Conservation (phyloP, 2,329 filamentous ascomycete genomes). For the Xylaria sp. region DNA sequence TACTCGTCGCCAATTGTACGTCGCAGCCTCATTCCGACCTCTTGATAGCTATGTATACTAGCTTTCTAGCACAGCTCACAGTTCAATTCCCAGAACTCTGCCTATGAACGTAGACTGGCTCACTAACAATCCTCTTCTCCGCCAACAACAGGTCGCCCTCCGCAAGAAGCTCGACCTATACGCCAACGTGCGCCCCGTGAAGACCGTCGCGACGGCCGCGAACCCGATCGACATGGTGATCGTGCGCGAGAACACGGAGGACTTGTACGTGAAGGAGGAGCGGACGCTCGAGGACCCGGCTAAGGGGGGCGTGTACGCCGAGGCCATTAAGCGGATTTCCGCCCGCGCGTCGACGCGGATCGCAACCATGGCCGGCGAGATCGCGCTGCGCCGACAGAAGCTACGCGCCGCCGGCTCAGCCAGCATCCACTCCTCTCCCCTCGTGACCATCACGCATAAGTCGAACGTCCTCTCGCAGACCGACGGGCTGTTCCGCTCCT, state of each 20-base stretch:
- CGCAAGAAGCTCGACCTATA: slow-evolving; percentile 96
- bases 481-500: slow-evolving; percentile 92
- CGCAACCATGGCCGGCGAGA: slow-evolving; percentile 92
- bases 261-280: slow-evolving; percentile 98
- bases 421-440: slow-evolving; percentile 73
- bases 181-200: slow-evolving; percentile 97
- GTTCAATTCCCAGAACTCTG: neutral
- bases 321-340: slow-evolving; percentile 97
- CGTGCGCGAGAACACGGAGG: slow-evolving; percentile 98
- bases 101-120: neutral
- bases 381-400: slow-evolving; percentile 86
- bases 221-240: slow-evolving; percentile 95
- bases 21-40: neutral
- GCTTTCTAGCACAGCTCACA: no score
- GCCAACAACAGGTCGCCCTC: slow-evolving; percentile 70
- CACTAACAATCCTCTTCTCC: slow-evolving; percentile 3
- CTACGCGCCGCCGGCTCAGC: slow-evolving; percentile 69
- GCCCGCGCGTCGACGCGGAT: slow-evolving; percentile 87
- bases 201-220: slow-evolving; percentile 74
- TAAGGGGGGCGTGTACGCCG: slow-evolving; percentile 81
- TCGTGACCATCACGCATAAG: slow-evolving; percentile 98
- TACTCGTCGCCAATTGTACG: slow-evolving; percentile 90
- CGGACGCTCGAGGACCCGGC: slow-evolving; percentile 79
- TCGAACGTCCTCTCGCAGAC: slow-evolving; percentile 97
- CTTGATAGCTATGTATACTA: neutral